phyloP scores from a whole-genome alignment of 306 rosid species.

The Vicia faba region DNA sequence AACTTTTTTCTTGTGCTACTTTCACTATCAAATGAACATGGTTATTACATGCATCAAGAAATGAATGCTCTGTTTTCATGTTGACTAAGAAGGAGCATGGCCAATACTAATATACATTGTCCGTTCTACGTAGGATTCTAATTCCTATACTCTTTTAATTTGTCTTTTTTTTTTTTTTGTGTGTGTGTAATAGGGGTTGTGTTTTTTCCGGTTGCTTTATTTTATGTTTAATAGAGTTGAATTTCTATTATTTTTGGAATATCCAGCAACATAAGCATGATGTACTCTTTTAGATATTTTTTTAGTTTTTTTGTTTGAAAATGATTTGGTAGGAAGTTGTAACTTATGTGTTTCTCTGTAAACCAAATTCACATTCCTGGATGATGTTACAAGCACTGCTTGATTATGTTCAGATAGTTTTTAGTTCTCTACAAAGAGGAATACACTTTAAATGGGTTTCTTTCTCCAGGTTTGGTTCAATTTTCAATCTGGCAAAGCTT shows the following conservation, averaged over 20 bases:
- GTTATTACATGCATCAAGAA: slow-evolving; percentile 18
- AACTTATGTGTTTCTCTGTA: background rate
- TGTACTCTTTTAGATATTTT: too few relatives aligned
- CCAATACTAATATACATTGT: slow-evolving; percentile 13
- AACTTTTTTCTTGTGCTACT: background rate
- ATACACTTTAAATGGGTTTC: slow-evolving; percentile 28
- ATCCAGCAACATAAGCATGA: background rate
- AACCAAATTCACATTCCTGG: slow-evolving; percentile 1
- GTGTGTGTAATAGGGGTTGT: slow-evolving; percentile 1
- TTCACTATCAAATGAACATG: slow-evolving; percentile 1
- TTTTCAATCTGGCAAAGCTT: slow-evolving; percentile 88
- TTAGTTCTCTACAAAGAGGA: background rate
- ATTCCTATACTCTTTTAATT: slow-evolving; percentile 5
- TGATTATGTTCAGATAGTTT: slow-evolving; percentile 24
- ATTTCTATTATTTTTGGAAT: slow-evolving; percentile 21
- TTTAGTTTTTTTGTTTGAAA: too few relatives aligned
- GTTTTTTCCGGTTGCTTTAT: background rate
- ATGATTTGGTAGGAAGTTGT: background rate
- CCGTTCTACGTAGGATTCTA: slow-evolving; percentile 17
- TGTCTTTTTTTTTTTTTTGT: background rate
- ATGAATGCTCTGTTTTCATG: slow-evolving; percentile 10
- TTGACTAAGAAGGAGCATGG: slow-evolving; percentile 12
- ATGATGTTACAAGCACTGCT: slow-evolving; percentile 12
- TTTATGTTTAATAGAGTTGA: slow-evolving; percentile 9
- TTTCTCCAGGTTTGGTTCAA: slow-evolving; percentile 76